Evolutionary conservation across 228 moss, liverwort and hornwort genomes (phyloP).

Genomic region (Sphagnum fallax): DNA sequence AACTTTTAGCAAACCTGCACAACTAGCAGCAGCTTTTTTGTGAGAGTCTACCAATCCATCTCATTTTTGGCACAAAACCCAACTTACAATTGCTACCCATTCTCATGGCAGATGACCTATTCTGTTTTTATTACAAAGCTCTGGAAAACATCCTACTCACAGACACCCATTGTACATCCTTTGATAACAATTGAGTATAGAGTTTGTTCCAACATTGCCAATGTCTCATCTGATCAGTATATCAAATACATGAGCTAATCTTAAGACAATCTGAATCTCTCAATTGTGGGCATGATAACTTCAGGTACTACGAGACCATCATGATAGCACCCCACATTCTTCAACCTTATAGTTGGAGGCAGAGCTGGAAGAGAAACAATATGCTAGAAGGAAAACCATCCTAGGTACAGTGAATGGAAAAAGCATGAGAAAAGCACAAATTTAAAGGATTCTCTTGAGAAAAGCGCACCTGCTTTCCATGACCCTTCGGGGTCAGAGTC

Average conservation of each 20-base stretch:
- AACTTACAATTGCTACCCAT: background rate
- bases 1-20: slow-evolving; percentile 57
- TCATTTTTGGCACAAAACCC: background rate
- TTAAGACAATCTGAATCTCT: background rate
- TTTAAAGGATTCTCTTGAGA: background rate
- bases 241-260: no score
- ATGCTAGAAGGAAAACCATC: background rate
- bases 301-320: no score
- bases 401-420: background rate
- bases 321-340: no score
- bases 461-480: slow-evolving; percentile 54
- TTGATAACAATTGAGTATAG: background rate
- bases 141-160: background rate
- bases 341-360: no score
- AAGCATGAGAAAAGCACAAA: background rate
- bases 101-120: background rate
- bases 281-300: no score
- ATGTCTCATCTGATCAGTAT: no score
- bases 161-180: background rate
- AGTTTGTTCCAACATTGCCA: background rate
- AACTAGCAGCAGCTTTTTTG: slow-evolving; percentile 4
- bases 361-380: background rate
- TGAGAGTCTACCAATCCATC: background rate
- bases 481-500: slow-evolving; percentile 20
- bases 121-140: background rate